A percentile compares a stretch with the other conserved stretches of the same genome.
Conservation (phyloP, 768 basidiomycete genomes). For the Dentipellis sp. region DNA sequence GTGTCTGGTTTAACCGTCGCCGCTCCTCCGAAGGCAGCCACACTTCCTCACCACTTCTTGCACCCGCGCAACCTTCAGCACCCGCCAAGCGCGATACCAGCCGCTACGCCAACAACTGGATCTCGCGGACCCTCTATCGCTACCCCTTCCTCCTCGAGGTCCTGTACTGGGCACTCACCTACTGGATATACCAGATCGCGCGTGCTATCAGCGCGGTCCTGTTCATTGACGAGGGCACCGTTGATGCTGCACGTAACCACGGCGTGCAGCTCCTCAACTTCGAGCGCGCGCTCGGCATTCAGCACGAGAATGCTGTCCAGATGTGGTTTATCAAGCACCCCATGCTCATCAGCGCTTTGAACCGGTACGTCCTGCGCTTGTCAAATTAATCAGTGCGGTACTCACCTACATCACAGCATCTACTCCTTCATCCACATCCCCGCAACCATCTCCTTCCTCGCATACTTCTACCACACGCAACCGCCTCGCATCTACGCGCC, state of each 20-base stretch:
- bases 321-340: not conserved
- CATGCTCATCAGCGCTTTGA: not conserved
- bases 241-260: slow-evolving; percentile 4
- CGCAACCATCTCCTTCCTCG: slow-evolving; percentile 7
- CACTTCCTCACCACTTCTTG: not conserved
- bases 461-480: slow-evolving; percentile 2
- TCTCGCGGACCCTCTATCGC: not conserved
- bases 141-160: slow-evolving; percentile 8
- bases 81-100: not conserved
- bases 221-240: slow-evolving; percentile 8
- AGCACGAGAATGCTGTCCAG: slow-evolving; percentile 4
- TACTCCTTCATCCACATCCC: slow-evolving; percentile 10
- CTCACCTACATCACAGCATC: not conserved
- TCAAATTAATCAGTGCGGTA: too few species aligned
- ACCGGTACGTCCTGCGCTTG: not conserved
- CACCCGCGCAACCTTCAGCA: not conserved
- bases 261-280: slow-evolving; percentile 6
- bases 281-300: slow-evolving; percentile 6
- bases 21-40: not conserved
- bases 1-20: slow-evolving; percentile 5
- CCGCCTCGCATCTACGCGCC: slow-evolving; percentile 1
- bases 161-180: slow-evolving; percentile 8
- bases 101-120: slow-evolving; percentile 4
- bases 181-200: slow-evolving; percentile 9
- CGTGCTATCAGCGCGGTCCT: slow-evolving; percentile 3